Conservation (phyloP, 192 early-diverging fungal species). For the Coemansia sp. region DNA sequence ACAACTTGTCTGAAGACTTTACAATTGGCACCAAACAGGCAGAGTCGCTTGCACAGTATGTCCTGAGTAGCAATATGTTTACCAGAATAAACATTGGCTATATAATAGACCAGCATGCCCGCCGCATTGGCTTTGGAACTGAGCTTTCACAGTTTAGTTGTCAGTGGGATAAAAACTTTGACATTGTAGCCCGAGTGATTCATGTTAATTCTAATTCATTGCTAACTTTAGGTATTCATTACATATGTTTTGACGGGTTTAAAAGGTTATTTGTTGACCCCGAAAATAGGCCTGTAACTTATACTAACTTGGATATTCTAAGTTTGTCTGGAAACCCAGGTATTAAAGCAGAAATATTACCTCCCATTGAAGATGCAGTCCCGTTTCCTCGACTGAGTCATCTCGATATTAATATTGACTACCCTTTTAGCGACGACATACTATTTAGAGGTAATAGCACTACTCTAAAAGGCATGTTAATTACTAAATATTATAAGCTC, state of each 20-base stretch:
- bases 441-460: neutral
- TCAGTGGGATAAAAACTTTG: constrained; percentile 3
- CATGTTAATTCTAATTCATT: neutral
- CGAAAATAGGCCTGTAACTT: neutral
- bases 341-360: neutral
- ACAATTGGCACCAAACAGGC: neutral
- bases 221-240: neutral
- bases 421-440: neutral
- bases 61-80: neutral
- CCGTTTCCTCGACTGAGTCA: neutral
- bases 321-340: neutral
- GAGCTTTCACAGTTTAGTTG: neutral
- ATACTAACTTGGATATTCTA: neutral
- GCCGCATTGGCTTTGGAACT: neutral
- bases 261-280: neutral
- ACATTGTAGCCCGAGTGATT: neutral
- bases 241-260: neutral
- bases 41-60: neutral
- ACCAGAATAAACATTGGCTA: neutral
- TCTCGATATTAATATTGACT: neutral
- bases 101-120: neutral
- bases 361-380: neutral
- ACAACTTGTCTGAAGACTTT: no score
- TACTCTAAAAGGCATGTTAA: neutral
- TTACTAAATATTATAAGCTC: neutral